Percentiles rank a stretch among this genome's conserved stretches.
Evolutionary conservation across 2,329 filamentous ascomycete species (phyloP).

Genomic region (Monilinia vaccinii-corymbosi): DNA sequence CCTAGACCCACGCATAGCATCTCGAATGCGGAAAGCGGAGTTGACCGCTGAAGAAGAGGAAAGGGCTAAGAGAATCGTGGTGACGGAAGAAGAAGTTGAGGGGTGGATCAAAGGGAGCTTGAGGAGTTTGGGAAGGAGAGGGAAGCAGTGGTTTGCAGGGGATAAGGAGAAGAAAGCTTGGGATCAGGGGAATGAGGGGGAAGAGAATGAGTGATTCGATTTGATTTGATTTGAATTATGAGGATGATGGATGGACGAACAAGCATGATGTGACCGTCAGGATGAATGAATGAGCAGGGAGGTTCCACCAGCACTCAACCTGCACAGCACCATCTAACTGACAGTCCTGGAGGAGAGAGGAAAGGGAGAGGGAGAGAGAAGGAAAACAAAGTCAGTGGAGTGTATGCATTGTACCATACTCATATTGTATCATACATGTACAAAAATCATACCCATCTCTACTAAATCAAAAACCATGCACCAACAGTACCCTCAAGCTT

Average conservation of each 20-base stretch:
- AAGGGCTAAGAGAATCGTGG: conserved; percentile 50
- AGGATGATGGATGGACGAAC: not conserved
- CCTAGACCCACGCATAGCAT: conserved; percentile 65
- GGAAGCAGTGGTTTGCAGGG: conserved; percentile 17
- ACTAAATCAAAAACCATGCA: too few species aligned
- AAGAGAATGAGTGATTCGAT: conserved; percentile 13
- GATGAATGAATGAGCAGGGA: not conserved
- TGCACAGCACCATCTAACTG: too few species aligned
- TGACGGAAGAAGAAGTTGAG: conserved; percentile 60
- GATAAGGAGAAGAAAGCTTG: conserved; percentile 7
- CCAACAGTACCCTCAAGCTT: too few species aligned
- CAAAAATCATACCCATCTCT: not conserved
- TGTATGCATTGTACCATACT: not conserved
- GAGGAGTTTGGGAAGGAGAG: conserved; percentile 37
- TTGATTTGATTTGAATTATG: not conserved
- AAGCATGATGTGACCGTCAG: not conserved
- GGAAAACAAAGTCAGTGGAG: not conserved
- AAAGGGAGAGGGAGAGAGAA: not conserved
- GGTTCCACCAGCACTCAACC: too few species aligned
- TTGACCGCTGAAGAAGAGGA: conserved; percentile 61
- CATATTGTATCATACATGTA: not conserved
- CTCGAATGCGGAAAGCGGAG: conserved; percentile 73
- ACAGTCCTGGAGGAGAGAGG: not conserved
- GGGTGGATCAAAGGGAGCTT: conserved; percentile 57
- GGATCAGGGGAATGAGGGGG: conserved; percentile 3